Conservation (phyloP, 2,329 filamentous ascomycete species). For the Juglanconis oblonga region DNA sequence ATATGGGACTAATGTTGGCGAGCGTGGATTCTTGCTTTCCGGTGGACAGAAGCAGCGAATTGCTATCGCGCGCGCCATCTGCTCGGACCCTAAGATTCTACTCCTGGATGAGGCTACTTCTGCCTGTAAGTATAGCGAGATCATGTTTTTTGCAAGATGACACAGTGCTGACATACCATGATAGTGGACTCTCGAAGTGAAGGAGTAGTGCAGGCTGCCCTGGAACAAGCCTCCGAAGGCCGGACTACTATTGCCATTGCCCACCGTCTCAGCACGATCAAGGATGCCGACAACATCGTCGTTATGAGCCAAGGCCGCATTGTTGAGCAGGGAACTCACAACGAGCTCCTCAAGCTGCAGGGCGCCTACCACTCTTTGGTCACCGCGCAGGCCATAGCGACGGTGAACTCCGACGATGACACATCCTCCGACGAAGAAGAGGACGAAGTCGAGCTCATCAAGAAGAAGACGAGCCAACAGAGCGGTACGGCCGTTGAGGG, state of each 20-base stretch:
- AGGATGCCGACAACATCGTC: conserved; percentile 90
- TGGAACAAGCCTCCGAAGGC: conserved; percentile 80
- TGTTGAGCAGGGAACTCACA: conserved; percentile 87
- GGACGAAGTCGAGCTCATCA: conserved; percentile 49
- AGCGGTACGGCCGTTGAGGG: conserved; percentile 25
- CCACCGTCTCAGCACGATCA: conserved; percentile 92
- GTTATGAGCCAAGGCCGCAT: conserved; percentile 86
- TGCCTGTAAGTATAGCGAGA: conserved; percentile 8
- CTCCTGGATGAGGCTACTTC: conserved; percentile 88
- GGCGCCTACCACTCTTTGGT: conserved; percentile 83
- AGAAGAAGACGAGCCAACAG: conserved; percentile 40
- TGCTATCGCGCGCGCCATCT: conserved; percentile 85
- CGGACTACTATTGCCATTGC: conserved; percentile 96
- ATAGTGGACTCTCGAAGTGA: conserved; percentile 94
- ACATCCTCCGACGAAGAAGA: conserved; percentile 48
- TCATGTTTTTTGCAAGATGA: too few relatives aligned
- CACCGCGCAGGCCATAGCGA: conserved; percentile 78
- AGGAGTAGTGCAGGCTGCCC: conserved; percentile 86
- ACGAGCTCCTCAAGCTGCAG: conserved; percentile 66
- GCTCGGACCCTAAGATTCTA: conserved; percentile 87
- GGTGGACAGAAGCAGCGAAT: conserved; percentile 97
- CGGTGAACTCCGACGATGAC: conserved; percentile 54
- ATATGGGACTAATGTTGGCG: conserved; percentile 93
- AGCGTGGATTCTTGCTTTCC: conserved; percentile 86
- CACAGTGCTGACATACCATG: conserved; percentile 27